phyloP scores from a whole-genome alignment of 2,329 filamentous ascomycete species.

The Ophiostoma perfectum region DNA sequence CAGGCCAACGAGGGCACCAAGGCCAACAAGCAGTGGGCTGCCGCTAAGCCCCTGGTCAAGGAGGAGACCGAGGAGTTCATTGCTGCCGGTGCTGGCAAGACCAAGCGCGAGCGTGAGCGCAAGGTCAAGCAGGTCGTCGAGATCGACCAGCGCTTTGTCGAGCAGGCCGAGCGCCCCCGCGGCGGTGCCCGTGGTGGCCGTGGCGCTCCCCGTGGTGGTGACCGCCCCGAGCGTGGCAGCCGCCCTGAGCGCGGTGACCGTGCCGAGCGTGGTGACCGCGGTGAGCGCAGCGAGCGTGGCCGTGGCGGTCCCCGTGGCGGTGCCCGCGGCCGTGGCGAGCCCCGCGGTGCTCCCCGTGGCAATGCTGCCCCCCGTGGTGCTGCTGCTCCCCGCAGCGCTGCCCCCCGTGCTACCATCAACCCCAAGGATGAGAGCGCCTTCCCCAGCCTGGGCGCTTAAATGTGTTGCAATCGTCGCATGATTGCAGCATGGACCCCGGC shows the following conservation, averaged over 20 bases:
- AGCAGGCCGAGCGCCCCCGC: constrained; percentile 62
- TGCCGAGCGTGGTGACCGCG: constrained; percentile 38
- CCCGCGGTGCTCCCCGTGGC: constrained; percentile 41
- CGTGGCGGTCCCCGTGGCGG: constrained; percentile 39
- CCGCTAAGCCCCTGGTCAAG: constrained; percentile 66
- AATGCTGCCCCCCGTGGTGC: constrained; percentile 32
- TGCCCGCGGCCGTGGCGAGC: constrained; percentile 37
- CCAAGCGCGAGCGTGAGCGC: constrained; percentile 77
- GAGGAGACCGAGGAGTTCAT: constrained; percentile 72
- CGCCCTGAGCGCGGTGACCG: constrained; percentile 38
- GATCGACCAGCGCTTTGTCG: constrained; percentile 77
- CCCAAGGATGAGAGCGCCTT: constrained; percentile 54
- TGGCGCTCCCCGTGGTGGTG: constrained; percentile 43
- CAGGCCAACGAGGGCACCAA: constrained; percentile 89
- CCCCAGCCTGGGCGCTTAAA: constrained; percentile 52
- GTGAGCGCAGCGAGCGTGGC: constrained; percentile 44
- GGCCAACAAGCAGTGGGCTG: constrained; percentile 86
- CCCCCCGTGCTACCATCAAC: constrained; percentile 49
- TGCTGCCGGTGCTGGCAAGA: constrained; percentile 67
- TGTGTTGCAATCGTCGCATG: constrained; percentile 16
- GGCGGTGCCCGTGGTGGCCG: constrained; percentile 41
- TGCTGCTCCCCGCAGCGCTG: constrained; percentile 29
- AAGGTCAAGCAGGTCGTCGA: constrained; percentile 88
- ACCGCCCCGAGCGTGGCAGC: constrained; percentile 44
- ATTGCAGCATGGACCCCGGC: constrained; percentile 17